Conservation (phyloP, 2,329 filamentous ascomycete genomes). For the Epichloe coenophiala region DNA sequence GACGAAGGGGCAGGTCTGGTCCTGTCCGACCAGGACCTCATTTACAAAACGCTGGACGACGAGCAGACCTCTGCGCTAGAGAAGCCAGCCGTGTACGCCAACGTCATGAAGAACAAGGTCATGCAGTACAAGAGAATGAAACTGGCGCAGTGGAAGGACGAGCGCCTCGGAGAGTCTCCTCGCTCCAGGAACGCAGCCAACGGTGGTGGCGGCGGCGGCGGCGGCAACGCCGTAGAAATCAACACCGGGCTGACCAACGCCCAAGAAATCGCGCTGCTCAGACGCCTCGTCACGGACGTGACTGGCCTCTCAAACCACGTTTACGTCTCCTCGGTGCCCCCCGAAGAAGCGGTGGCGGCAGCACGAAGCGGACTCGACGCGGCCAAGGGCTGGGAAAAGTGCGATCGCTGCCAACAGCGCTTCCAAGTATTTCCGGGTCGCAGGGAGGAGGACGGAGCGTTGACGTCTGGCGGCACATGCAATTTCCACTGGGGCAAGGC, state of each 20-base stretch:
- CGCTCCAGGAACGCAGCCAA: not conserved
- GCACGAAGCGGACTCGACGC: constrained; percentile 52
- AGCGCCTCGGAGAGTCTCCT: constrained; percentile 27
- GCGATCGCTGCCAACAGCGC: constrained; percentile 71
- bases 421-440: constrained; percentile 90
- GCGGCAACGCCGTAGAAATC: constrained; percentile 36
- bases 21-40: constrained; percentile 51
- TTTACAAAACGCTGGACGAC: constrained; percentile 57
- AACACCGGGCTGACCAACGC: constrained; percentile 53
- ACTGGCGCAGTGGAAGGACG: constrained; percentile 55
- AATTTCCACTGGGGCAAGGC: constrained; percentile 67
- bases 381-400: constrained; percentile 70
- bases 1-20: constrained; percentile 30
- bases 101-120: constrained; percentile 72
- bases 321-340: constrained; percentile 60
- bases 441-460: constrained; percentile 58
- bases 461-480: constrained; percentile 67
- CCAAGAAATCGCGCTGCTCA: constrained; percentile 56
- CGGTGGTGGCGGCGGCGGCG: constrained; percentile 15
- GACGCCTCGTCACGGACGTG: constrained; percentile 50
- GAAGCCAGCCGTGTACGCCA: constrained; percentile 60
- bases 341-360: constrained; percentile 49
- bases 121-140: constrained; percentile 64
- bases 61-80: constrained; percentile 63
- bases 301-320: constrained; percentile 51